phyloP scores from a whole-genome alignment of 208 protist species.

The Porcisia deanei region DNA sequence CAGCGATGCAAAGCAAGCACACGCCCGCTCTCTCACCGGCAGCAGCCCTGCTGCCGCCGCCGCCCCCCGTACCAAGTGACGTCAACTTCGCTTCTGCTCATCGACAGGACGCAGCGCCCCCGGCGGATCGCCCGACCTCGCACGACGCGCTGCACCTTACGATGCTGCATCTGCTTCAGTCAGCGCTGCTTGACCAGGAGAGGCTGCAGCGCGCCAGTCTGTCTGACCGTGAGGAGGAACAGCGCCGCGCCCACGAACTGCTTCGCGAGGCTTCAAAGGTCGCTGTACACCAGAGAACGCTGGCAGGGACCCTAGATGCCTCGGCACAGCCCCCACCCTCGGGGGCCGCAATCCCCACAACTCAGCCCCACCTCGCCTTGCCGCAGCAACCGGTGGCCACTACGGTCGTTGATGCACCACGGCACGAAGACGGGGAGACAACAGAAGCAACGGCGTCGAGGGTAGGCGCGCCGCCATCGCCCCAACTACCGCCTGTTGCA shows the following conservation, averaged over 20 bases:
- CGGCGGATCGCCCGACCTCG: background rate
- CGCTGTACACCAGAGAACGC: background rate
- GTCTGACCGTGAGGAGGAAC: constrained; percentile 27
- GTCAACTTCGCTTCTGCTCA: background rate
- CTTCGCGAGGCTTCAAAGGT: background rate
- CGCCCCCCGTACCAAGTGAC: background rate
- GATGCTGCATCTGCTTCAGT: constrained; percentile 4
- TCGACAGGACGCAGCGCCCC: background rate
- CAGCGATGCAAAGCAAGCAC: background rate
- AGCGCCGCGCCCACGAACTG: constrained; percentile 12
- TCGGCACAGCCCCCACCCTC: background rate
- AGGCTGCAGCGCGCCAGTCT: constrained; percentile 11
- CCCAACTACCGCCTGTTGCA: background rate
- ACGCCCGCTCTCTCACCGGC: background rate
- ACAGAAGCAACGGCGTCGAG: background rate
- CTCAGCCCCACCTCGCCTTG: background rate
- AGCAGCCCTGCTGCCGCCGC: background rate
- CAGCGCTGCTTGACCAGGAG: constrained; percentile 11
- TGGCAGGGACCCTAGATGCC: background rate
- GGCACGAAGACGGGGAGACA: background rate
- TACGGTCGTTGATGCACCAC: background rate
- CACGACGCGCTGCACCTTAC: background rate
- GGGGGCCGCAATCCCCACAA: background rate
- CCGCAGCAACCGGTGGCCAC: background rate
- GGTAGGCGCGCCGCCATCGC: background rate